phyloP scores from a whole-genome alignment of 768 basidiomycete genomes.

The Kwoniella sp. region DNA sequence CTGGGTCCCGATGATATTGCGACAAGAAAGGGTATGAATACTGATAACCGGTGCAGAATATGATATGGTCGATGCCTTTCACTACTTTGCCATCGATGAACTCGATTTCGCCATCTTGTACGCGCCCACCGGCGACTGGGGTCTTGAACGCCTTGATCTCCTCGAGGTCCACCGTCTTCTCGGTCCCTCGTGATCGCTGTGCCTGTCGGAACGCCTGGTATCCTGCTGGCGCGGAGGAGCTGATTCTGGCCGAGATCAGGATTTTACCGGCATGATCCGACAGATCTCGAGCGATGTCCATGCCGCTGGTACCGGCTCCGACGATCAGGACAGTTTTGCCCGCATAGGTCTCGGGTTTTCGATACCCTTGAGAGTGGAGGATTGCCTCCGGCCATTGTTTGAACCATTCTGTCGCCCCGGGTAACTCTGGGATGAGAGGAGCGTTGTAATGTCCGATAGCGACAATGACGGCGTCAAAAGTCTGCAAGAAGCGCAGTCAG shows the following conservation, averaged over 20 bases:
- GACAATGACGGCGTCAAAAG: conserved; percentile 44
- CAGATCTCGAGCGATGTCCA: conserved; percentile 57
- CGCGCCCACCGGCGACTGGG: background rate
- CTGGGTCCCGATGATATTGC: conserved; percentile 53
- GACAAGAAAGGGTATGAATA: conserved; percentile 60
- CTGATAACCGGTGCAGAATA: conserved; percentile 46
- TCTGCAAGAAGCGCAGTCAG: background rate
- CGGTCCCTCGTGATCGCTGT: background rate
- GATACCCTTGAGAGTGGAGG: conserved; percentile 60
- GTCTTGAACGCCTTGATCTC: background rate
- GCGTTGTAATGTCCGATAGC: conserved; percentile 41
- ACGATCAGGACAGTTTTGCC: conserved; percentile 60
- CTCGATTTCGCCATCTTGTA: conserved; percentile 2
- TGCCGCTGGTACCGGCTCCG: conserved; percentile 58
- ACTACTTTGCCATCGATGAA: background rate
- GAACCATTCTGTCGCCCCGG: conserved; percentile 57
- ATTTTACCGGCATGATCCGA: background rate
- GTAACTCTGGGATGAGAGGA: conserved; percentile 50
- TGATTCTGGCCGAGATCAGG: background rate
- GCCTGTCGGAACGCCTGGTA: conserved; percentile 3
- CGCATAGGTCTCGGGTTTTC: conserved; percentile 56
- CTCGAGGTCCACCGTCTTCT: background rate
- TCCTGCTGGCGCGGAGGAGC: background rate
- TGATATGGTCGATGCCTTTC: conserved; percentile 1
- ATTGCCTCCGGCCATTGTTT: conserved; percentile 56